Percentiles rank a stretch among this genome's conserved stretches.
Conservation (phyloP, 2,329 filamentous ascomycete genomes). For the Leptographium flavum region DNA sequence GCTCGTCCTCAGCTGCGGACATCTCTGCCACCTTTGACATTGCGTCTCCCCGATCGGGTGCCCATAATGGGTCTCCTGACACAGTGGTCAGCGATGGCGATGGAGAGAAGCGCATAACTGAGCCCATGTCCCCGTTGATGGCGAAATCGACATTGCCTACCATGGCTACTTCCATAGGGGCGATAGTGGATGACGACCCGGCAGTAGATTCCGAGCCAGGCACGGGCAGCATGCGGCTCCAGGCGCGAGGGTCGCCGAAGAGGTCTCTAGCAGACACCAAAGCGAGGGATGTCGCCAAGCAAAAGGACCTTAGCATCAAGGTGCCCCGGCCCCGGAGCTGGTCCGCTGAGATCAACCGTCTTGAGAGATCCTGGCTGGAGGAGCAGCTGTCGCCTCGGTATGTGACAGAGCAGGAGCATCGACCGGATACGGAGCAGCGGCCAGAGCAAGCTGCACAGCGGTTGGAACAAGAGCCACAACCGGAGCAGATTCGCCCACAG, state of each 20-base stretch:
- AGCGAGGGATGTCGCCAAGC: slow-evolving; percentile 5
- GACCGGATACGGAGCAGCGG: no score
- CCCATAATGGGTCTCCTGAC: background rate
- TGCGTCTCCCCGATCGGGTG: background rate
- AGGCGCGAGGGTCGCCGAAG: background rate
- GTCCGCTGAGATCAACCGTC: slow-evolving; percentile 30
- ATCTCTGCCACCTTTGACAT: background rate
- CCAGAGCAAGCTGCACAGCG: no score
- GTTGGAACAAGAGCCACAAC: no score
- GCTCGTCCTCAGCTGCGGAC: slow-evolving; percentile 5
- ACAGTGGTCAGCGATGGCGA: background rate
- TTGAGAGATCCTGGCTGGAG: slow-evolving; percentile 19
- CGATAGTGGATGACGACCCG: background rate
- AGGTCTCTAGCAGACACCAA: background rate
- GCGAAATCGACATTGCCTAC: background rate
- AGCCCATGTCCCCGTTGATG: background rate
- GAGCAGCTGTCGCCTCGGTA: slow-evolving; percentile 12
- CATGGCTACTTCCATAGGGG: background rate
- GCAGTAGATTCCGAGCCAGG: background rate
- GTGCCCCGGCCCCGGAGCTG: slow-evolving; percentile 32
- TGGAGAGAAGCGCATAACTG: background rate
- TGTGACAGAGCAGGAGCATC: no score
- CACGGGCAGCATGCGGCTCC: background rate
- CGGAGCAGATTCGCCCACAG: no score
- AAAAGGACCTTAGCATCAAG: slow-evolving; percentile 24